Base-by-base conservation (phyloP, 2,329 filamentous ascomycete genomes). In the Talaromyces sp. region DNA sequence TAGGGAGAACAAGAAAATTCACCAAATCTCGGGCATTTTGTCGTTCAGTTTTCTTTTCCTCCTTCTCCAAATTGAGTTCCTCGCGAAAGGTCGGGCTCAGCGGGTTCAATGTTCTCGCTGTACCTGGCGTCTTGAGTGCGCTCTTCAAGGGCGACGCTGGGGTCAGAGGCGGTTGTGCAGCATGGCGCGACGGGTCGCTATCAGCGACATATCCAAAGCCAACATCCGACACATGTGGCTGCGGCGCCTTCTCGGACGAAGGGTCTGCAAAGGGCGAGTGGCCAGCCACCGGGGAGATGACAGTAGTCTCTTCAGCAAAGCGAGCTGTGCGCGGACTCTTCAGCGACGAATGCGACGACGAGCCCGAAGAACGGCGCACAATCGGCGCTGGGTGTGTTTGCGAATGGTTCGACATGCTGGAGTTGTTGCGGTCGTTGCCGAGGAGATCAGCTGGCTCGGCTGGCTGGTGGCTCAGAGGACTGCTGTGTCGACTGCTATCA, bases 61-160 rank as follows among this genome's bases (percentile, higher is more conserved):
- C 85, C 81, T 93, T 93, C 79, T 97, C 93, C 33, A 98, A 79
- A 4, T 90, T 77, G 57, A 93, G 86, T 78, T 97, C 93, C 78
- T 98, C 91, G 57, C 85, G 84, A 75, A 97, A 98, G 0, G 93
- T 97, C 47, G 93, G 93, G 77, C 92, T 97, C 66, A 96, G 79
- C 22, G 91, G 90, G 74, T 93, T 95, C 66, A 93, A 78, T 64
- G 84, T 85, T 69, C 88, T 85, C 4, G 91, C 88, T 2, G 92
- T 93, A 22, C 92, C 92, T 4, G 93, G 93, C 19, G 90, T 88
- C 79, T 86, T 96, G 82, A 97, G 84, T 59, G 92, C 93, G 76
- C 92, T 96, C 82, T 95, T 96, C 69, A 96, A 84, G 7, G 91
- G 91, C 22, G 90, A 89, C 69, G 84, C 88, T 58, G 91, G 91